phyloP scores from a whole-genome alignment of 176 grass and related monocot genomes.

The Thalia dealbata region DNA sequence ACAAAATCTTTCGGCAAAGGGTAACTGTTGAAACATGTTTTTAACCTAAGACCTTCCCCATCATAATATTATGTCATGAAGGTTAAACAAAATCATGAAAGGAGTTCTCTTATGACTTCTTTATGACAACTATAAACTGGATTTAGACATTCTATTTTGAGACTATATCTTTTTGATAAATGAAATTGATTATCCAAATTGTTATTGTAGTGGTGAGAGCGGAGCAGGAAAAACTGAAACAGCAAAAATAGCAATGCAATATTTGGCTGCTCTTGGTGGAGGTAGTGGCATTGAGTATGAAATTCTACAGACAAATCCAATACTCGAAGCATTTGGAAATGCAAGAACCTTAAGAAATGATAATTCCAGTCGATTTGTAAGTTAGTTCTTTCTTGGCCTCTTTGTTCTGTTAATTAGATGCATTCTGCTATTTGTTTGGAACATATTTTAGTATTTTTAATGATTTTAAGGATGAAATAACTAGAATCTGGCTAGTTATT shows the following conservation, averaged over 20 bases:
- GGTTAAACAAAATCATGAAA: neutral
- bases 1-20: too few species aligned
- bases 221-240: slow-evolving; percentile 99
- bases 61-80: neutral
- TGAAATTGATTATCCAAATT: slow-evolving; percentile 21
- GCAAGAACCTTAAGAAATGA: slow-evolving; percentile 98
- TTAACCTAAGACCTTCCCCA: neutral
- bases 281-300: slow-evolving; percentile 97
- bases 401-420: neutral
- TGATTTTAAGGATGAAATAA: neutral
- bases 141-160: too few species aligned
- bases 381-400: slow-evolving; percentile 6
- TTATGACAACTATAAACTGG: too few species aligned
- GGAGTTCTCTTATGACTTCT: neutral
- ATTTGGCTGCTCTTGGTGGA: slow-evolving; percentile 90
- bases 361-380: slow-evolving; percentile 98
- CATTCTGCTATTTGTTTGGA: neutral
- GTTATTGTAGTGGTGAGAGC: slow-evolving; percentile 72
- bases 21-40: too few species aligned
- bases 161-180: neutral
- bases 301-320: slow-evolving; percentile 96
- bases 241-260: slow-evolving; percentile 98
- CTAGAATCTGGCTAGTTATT: neutral
- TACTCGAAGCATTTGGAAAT: slow-evolving; percentile 99
- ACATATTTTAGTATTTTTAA: neutral